A percentile compares a stretch with the other conserved stretches of the same genome.
Conservation (phyloP, 208 protist species). For the Trypanosoma lewisi region DNA sequence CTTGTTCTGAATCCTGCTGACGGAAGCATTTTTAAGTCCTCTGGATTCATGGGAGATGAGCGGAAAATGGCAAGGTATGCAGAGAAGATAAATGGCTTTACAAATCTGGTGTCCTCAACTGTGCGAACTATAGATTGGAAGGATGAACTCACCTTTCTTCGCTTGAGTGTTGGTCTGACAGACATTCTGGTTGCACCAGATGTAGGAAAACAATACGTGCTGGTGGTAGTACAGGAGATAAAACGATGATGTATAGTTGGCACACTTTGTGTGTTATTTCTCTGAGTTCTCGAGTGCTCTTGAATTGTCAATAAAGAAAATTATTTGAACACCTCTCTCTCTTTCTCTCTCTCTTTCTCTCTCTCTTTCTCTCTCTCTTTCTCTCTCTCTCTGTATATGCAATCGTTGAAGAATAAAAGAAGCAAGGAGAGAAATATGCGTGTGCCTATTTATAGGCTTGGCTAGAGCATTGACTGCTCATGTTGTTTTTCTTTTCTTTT, state of each 20-base stretch:
- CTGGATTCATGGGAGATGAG: conserved; percentile 53
- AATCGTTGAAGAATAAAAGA: not conserved
- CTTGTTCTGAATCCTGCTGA: conserved; percentile 66
- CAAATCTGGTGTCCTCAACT: conserved; percentile 64
- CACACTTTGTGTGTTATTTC: too few relatives aligned
- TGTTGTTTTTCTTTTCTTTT: conserved; percentile 2
- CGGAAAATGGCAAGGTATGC: conserved; percentile 53
- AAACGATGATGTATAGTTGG: conserved; percentile 7
- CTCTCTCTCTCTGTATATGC: not conserved
- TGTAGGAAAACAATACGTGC: conserved; percentile 70
- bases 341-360: conserved; percentile 6
- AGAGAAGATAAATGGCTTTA: conserved; percentile 63
- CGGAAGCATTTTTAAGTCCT: conserved; percentile 54
- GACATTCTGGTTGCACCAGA: conserved; percentile 81
- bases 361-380: not conserved
- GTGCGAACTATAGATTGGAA: conserved; percentile 75
- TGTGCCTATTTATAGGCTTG: too few relatives aligned
- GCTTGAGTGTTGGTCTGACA: conserved; percentile 56
- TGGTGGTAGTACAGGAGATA: conserved; percentile 76
- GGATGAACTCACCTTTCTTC: conserved; percentile 81
- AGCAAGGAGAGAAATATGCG: too few relatives aligned
- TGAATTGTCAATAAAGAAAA: too few relatives aligned
- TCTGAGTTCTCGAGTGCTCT: too few relatives aligned
- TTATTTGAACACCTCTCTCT: not conserved
- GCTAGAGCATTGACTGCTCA: not conserved